A percentile compares a stretch with the other conserved stretches of the same genome.
phyloP scores from a whole-genome alignment of 2,329 filamentous ascomycete genomes.

The Sporothrix euskadiensis region DNA sequence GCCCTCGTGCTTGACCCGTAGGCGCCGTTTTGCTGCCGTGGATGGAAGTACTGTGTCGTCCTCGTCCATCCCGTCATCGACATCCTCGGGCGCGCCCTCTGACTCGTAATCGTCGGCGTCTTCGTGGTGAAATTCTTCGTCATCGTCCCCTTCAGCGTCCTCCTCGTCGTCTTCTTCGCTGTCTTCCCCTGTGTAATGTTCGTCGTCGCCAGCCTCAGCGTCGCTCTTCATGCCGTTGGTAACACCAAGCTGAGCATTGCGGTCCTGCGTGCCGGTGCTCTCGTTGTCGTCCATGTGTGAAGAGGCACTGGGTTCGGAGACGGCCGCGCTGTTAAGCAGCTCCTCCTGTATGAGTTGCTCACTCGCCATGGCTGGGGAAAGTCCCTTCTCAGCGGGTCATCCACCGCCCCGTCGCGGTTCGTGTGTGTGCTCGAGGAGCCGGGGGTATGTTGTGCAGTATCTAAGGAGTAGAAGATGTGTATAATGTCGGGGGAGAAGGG shows the following conservation, averaged over 20 bases:
- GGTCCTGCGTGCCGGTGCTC: constrained; percentile 38
- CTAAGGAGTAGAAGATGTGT: neutral
- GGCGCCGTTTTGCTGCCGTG: constrained; percentile 31
- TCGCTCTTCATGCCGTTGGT: constrained; percentile 37
- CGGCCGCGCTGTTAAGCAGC: constrained; percentile 56
- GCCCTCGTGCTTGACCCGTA: constrained; percentile 36
- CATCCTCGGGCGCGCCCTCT: constrained; percentile 36
- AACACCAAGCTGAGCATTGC: constrained; percentile 36
- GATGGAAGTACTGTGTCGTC: constrained; percentile 28
- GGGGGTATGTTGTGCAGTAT: neutral
- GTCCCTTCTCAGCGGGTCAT: constrained; percentile 5
- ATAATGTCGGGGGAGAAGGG: neutral
- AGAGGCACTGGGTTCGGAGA: constrained; percentile 48
- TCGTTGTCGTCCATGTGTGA: constrained; percentile 38
- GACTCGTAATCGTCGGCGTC: constrained; percentile 38
- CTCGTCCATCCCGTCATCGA: constrained; percentile 39
- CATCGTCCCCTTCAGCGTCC: constrained; percentile 39
- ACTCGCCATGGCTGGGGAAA: constrained; percentile 46
- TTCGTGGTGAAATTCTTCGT: constrained; percentile 38
- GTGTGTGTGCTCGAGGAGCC: constrained; percentile 14
- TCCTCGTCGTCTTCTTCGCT: constrained; percentile 37
- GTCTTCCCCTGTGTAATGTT: constrained; percentile 43
- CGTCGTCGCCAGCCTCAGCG: constrained; percentile 47
- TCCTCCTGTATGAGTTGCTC: constrained; percentile 59
- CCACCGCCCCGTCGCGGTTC: neutral